Evolutionary conservation across 2,329 filamentous ascomycete genomes (phyloP), one percentile per base, ranked within the genome.

Genomic region (Pleurostoma richardsiae): DNA sequence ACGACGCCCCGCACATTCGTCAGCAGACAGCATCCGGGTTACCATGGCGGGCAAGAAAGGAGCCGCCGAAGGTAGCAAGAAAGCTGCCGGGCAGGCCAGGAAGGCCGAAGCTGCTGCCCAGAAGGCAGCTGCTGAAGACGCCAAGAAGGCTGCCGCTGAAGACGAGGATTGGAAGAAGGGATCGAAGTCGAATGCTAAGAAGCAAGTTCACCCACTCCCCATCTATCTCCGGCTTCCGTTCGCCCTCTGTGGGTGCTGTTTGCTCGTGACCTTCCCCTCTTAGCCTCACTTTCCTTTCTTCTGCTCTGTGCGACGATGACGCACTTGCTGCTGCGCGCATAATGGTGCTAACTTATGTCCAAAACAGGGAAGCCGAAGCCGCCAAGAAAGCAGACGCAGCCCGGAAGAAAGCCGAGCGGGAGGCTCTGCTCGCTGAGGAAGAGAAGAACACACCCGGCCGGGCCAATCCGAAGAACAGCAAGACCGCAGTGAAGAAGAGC

Each of bases 361-460:
- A 11, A 10, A 19, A 42, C 56, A 96, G 91, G 64, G 90, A 95
- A 57, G 85, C 86, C 33, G 90, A 91, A 45, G 88, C 86, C 43
- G 84, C 83, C 43, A 95, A 92, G 70, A 90, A 87, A 56, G 86
- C 86, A 47, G 89, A 95, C 62, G 80, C 77, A 47, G 88, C 87
- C 3, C 83, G 85, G 47, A 95, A 96, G 71, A 97, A 96, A 71
- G 92, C 91, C 44, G 94, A 97, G 65, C 86, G 86, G 43, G 91
- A 95, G 2, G 89, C 91, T 8, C 72, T 91, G 28, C 71, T 90
- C 36, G 85, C 83, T 48, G 90, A 88, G 62, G 94, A 99, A 68
- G 92, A 96, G 62, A 85, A 79, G 52, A 76, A 57, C 56, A 64
- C 79, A 47, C 70, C 79, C 57, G 69, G 79, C 59, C 73, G 82